Evolutionary conservation across 75 land plant genomes (phyloP).

Genomic region (Sequoiadendron giganteum): DNA sequence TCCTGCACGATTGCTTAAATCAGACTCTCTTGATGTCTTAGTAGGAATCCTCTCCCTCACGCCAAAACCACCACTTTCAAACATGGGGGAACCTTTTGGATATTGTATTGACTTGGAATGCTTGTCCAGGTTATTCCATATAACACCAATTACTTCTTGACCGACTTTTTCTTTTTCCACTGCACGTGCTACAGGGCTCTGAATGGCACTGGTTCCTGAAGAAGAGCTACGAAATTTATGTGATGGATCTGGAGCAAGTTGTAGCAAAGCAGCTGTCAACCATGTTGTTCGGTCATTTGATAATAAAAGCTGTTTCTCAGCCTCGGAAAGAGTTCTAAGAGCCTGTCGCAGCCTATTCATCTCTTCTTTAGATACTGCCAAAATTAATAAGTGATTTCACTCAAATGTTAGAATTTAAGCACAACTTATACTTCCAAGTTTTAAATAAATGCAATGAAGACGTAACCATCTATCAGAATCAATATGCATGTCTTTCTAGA

Average conservation of each 20-base stretch:
- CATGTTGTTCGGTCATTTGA: conserved; percentile 88
- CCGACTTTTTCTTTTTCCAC: conserved; percentile 10
- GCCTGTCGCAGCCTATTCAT: conserved; percentile 88
- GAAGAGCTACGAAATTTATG: conserved; percentile 68
- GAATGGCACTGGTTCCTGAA: conserved; percentile 57
- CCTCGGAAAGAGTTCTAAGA: conserved; percentile 84
- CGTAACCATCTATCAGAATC: background rate
- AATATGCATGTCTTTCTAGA: background rate
- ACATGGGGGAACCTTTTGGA: background rate
- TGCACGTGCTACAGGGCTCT: conserved; percentile 50
- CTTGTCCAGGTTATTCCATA: conserved; percentile 8
- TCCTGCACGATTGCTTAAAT: background rate
- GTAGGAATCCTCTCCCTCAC: background rate
- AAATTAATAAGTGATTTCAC: background rate
- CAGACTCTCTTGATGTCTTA: background rate
- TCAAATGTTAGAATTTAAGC: background rate
- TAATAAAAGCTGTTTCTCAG: conserved; percentile 86
- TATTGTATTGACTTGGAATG: background rate
- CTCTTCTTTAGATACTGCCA: conserved; percentile 88
- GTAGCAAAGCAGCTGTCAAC: conserved; percentile 94
- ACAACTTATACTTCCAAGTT: background rate
- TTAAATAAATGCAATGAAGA: background rate
- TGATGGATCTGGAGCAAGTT: conserved; percentile 95
- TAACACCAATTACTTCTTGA: background rate
- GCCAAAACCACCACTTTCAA: background rate